phyloP scores from a whole-genome alignment of 2,329 filamentous ascomycete genomes.

The Exophiala lecanii-corni region DNA sequence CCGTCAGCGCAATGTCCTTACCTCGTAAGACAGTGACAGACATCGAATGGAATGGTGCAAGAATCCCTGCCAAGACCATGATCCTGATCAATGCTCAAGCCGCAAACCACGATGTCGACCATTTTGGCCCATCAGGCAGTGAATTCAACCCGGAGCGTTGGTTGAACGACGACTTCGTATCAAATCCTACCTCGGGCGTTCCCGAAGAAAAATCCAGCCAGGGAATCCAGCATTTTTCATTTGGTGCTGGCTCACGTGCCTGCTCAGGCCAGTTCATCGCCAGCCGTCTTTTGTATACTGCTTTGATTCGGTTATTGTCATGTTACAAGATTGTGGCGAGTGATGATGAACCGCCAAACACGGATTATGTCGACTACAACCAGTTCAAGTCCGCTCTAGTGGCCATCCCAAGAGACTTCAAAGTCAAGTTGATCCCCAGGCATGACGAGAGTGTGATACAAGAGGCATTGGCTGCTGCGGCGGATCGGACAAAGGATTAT shows the following conservation, averaged over 20 bases:
- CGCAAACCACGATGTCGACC: conserved; percentile 61
- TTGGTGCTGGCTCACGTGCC: conserved; percentile 55
- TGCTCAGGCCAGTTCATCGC: conserved; percentile 56
- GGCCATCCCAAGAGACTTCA: conserved; percentile 56
- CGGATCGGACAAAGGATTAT: conserved; percentile 20
- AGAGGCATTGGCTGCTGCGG: conserved; percentile 17
- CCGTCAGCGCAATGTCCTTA: conserved; percentile 67
- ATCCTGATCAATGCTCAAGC: conserved; percentile 73
- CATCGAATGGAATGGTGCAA: conserved; percentile 59
- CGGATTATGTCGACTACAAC: conserved; percentile 60
- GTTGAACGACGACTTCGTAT: conserved; percentile 41
- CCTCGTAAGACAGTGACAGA: conserved; percentile 64
- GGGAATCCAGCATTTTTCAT: conserved; percentile 53
- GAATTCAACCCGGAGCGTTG: conserved; percentile 63
- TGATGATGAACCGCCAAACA: conserved; percentile 52
- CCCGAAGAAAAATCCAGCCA: conserved; percentile 41
- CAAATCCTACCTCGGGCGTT: conserved; percentile 27
- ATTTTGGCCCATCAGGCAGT: conserved; percentile 53
- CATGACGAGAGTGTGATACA: conserved; percentile 32
- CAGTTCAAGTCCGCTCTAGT: conserved; percentile 56
- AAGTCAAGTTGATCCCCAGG: conserved; percentile 52
- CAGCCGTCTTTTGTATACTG: conserved; percentile 53
- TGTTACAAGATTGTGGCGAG: conserved; percentile 51
- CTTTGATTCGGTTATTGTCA: conserved; percentile 50
- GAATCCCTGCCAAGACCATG: conserved; percentile 67